Base-by-base conservation (phyloP, 2,329 filamentous ascomycete genomes). In the Paecilomyces fulvus region DNA sequence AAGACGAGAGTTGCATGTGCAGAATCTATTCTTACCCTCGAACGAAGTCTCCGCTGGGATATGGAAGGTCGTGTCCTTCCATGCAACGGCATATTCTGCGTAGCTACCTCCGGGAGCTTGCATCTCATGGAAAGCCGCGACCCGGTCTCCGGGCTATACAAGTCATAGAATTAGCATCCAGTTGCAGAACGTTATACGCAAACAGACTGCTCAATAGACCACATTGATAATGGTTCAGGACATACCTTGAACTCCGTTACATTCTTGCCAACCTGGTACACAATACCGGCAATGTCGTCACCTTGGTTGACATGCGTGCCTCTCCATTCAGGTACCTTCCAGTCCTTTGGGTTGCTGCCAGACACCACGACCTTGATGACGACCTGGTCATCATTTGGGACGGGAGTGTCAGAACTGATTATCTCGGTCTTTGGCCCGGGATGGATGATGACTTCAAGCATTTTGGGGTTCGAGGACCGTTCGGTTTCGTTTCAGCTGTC, bases 41-140 rank as follows among this genome's bases (percentile, higher is more conserved):
- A 83, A 84, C 5, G 71, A 76, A 0, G 72, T 74, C 23, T 74
- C 71, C 21, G 73, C 60, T 0, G 81, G 79, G 12, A 84, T 68
- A 62, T 80, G 79, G 65, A 83, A 81, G 0, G 80, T 84, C 0
- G 80, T 79, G 58, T 81, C 72, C 30, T 73, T 72, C 73, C 73
- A 78, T 1, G 76, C 77, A 5, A 84, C 64, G 0, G 80, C 80
- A 63, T 83, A 84, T 59, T 84, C 81, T 1, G 80, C 82, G 59
- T 77, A 84, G 30, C 72, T 76, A 2, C 82, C 82, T n/a, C 74
- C 70, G 0, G 76, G 72, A 0, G 70, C 71, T 52, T 70, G 62
- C 77, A 83, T 83, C 63, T 80, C 67, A 52, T 77, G 75, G 58
- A 76, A 73, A 0, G 70, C 72, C 0, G 69, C 79, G 1, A 85